phyloP scores from a whole-genome alignment of 352 stramenopile species.

The Globisporangium takayamanum region DNA sequence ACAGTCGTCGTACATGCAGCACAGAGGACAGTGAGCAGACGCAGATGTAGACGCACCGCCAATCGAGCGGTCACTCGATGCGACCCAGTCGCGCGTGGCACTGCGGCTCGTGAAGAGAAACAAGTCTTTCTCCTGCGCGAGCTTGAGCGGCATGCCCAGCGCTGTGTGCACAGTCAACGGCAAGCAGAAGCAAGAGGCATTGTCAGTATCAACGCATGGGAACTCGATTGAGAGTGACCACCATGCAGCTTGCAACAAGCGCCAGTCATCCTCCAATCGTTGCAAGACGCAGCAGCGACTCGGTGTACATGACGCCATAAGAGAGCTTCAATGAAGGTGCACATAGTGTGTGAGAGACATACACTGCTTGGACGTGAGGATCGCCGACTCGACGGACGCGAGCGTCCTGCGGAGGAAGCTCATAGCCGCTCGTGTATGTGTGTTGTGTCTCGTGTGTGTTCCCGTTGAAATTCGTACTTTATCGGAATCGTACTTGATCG shows the following conservation, averaged over 20 bases:
- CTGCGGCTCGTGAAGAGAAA: constrained; percentile 66
- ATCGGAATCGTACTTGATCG: constrained; percentile 1
- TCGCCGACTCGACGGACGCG: constrained; percentile 64
- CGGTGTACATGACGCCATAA: neutral
- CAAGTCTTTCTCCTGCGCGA: constrained; percentile 69
- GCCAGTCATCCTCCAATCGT: no score
- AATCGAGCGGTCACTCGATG: constrained; percentile 73
- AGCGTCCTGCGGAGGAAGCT: constrained; percentile 65
- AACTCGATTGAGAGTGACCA: no score
- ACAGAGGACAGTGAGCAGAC: no score
- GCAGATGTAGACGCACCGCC: constrained; percentile 32
- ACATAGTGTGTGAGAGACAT: constrained; percentile 4
- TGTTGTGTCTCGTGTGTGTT: neutral
- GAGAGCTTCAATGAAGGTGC: constrained; percentile 1
- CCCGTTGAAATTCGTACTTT: neutral
- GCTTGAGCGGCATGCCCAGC: constrained; percentile 65
- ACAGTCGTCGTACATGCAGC: no score
- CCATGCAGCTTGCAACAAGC: no score
- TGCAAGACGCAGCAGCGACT: no score
- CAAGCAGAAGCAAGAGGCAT: neutral
- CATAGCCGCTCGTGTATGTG: constrained; percentile 26
- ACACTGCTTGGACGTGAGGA: constrained; percentile 83
- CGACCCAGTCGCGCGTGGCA: constrained; percentile 49
- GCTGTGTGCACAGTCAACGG: constrained; percentile 20
- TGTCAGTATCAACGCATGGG: neutral